Evolutionary conservation across 495 filamentous ascomycete genomes (phyloP).

Genomic region (Trichoderma orchidacearum): DNA sequence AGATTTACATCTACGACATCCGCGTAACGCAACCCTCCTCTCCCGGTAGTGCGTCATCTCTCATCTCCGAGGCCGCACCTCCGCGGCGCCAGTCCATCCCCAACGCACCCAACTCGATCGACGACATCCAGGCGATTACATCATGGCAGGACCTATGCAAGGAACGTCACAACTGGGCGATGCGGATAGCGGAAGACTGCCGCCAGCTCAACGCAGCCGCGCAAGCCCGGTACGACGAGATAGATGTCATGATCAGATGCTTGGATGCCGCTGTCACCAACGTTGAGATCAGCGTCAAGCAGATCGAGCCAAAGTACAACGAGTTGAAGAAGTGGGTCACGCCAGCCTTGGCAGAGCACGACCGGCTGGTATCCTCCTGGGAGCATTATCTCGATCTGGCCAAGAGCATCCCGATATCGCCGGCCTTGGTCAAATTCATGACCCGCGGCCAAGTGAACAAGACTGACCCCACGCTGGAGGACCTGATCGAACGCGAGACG

Average conservation of each 20-base stretch:
- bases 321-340: constrained; percentile 63
- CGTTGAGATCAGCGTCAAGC: constrained; percentile 61
- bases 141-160: constrained; percentile 76
- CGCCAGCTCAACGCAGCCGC: constrained; percentile 37
- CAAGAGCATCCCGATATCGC: constrained; percentile 41
- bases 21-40: constrained; percentile 42
- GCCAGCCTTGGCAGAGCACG: constrained; percentile 57
- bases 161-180: constrained; percentile 60
- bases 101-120: constrained; percentile 57
- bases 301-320: constrained; percentile 55
- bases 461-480: constrained; percentile 45
- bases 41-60: constrained; percentile 16
- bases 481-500: constrained; percentile 55
- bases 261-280: constrained; percentile 70
- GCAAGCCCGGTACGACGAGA: constrained; percentile 42
- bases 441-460: constrained; percentile 27
- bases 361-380: constrained; percentile 49
- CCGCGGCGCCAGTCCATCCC: constrained; percentile 45
- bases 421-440: constrained; percentile 39
- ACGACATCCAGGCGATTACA: constrained; percentile 56
- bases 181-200: constrained; percentile 50
- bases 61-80: constrained; percentile 36
- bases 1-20: constrained; percentile 79
- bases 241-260: constrained; percentile 56
- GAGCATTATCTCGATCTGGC: constrained; percentile 51